Base-by-base conservation (phyloP, 2,329 filamentous ascomycete genomes). In the Trichoderma koningiopsis region DNA sequence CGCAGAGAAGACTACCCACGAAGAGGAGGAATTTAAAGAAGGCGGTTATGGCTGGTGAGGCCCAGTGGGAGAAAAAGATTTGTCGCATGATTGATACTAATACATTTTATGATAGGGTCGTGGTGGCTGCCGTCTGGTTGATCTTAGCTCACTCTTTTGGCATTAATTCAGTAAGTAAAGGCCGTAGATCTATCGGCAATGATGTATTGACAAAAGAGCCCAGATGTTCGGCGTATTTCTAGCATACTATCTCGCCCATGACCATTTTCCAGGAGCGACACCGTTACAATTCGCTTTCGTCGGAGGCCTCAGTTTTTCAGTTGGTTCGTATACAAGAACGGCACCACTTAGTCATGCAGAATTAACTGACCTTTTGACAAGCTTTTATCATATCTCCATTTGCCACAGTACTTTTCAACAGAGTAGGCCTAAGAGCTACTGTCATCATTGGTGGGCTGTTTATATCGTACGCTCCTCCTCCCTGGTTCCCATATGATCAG, bases 211-310 rank as follows among this genome's bases (percentile, higher is more conserved):
- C 55, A 37, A 67, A 5, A 33, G 6, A 1, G 0, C 35, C 27
- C 10, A 67, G 64, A 67, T 67, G 64, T 67, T 67, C 61, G 77
- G 78, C 53, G 84, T 88, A 43, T 89, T 88, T 73, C 81, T 88
- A 4, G 86, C 86, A 6, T 83, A 87, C 73, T 88, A 87, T 70
- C 80, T 88, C 10, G 81, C 84, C 85, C 58, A 81, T 88, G 63
- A 83, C 84, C 24, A 43, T 43, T 93, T 91, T 72, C 85, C 88
- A 0, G 87, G 86, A 16, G 86, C 91, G 2, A 88, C 87, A 0
- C 80, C 86, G 2, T 84, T 94, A 2, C 85, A 89, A 5, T 94
- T 90, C 78, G 92, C 92, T 43, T 94, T 95, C 76, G 85, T 95
- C 19, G 92, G 92, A 35, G 74, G 73, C 4, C 72, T 81, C 4